A percentile compares a stretch with the other conserved stretches of the same genome.
Evolutionary conservation across 106 monocot species (phyloP).

Genomic region (Amphibolis antarctica): DNA sequence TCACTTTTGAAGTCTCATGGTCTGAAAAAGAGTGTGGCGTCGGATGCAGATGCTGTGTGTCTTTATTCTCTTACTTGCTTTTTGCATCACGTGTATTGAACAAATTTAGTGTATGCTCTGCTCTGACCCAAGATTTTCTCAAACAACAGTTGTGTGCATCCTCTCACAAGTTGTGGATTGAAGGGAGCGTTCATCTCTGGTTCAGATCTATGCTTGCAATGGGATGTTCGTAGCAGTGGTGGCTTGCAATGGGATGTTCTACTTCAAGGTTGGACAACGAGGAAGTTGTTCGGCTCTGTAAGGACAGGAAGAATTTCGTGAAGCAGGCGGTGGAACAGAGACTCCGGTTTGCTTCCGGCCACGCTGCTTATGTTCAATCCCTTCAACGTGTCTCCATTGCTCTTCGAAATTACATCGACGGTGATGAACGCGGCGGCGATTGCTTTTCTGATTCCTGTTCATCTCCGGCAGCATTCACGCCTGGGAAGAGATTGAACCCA

Average conservation of each 20-base stretch:
- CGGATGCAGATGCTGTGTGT: no score
- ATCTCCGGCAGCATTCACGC: slow-evolving; percentile 38
- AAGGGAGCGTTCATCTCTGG: not conserved
- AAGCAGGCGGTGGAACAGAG: slow-evolving; percentile 69
- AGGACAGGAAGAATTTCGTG: slow-evolving; percentile 73
- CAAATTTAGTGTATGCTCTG: no score
- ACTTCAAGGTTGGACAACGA: slow-evolving; percentile 76
- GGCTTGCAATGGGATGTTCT: slow-evolving; percentile 77
- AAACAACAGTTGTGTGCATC: not conserved
- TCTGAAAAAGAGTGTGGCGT: no score
- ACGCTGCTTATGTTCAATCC: slow-evolving; percentile 61
- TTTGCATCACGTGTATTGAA: no score
- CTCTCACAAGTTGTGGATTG: not conserved
- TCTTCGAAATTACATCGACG: slow-evolving; percentile 45
- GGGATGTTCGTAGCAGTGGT: not conserved
- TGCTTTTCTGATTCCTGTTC: slow-evolving; percentile 34
- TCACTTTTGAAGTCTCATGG: no score
- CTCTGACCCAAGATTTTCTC: not conserved
- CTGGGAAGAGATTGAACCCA: slow-evolving; percentile 30
- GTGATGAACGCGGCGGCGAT: slow-evolving; percentile 31
- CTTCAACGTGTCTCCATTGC: slow-evolving; percentile 54
- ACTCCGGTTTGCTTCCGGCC: slow-evolving; percentile 52
- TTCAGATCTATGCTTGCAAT: slow-evolving; percentile 3
- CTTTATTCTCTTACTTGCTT: no score
- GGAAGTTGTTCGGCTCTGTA: slow-evolving; percentile 71